Evolutionary conservation across 1,284 basidiomycete genomes (phyloP), one percentile per base, ranked within the genome.

Genomic region (Hymenochaete sp.): DNA sequence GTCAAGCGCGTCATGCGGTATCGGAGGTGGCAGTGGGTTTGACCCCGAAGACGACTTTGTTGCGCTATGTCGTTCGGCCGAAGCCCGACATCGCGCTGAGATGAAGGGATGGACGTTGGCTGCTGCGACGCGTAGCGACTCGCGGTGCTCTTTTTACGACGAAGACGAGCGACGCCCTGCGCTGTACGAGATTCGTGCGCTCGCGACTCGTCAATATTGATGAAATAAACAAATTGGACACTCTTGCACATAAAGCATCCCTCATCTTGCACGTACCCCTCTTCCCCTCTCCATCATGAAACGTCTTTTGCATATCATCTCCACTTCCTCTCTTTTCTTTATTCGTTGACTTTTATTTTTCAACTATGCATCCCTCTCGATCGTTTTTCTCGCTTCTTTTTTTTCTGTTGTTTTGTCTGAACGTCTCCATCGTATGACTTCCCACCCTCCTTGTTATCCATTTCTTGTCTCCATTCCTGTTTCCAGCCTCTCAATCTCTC

Each of bases 51-150:
- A 82, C 48, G 66, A 72, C 47, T 83, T 95, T 57, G 65, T 82
- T 55, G 73, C 75, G 50, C 73, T 72, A 49, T 91, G 88, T 59
- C 73, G 75, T 40, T 66, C 67, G 21, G 91, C 89, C 7, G 88
- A 91, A 61, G 77, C 78, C 56, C 73, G 89, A 48, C 89, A 93
- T 66, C 73, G 75, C 40, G 63, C 63, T 24, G 91, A 95, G 65
- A 84, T 92, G 74, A 79, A 76, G 53, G 81, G 81, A 5, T 93
- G 90, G 92, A 70, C 75, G 61, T 54, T 78, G 55, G 69, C 64
- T 14, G n/a, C n/a, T n/a, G n/a, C n/a, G n/a, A n/a, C n/a, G n/a
- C 53, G 67, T 28, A 55, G 67, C 42, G 67, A 70, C 31, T 49
- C 52, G 26, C 66, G 70, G 50, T 52, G 65, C 24, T 70, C 47